phyloP scores from a whole-genome alignment of 305 asterid species.

The Fraxinus latifolia region DNA sequence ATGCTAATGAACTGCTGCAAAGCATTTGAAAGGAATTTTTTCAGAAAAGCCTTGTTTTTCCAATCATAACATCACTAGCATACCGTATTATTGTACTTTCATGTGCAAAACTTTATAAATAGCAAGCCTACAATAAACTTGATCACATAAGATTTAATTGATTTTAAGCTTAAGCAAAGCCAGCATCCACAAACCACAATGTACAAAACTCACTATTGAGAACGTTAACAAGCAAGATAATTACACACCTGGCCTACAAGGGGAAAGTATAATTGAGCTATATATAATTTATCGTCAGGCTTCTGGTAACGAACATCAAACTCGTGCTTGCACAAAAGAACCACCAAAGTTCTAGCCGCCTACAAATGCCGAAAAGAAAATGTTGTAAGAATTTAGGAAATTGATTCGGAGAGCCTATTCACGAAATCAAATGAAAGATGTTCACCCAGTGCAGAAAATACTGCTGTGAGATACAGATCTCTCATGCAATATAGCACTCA shows the following conservation, averaged over 20 bases:
- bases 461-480: slow-evolving; percentile 12
- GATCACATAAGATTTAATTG: not conserved
- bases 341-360: slow-evolving; percentile 96
- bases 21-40: not conserved
- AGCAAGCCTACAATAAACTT: not conserved
- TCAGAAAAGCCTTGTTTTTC: not conserved
- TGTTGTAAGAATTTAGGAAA: slow-evolving; percentile 14
- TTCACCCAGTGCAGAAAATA: slow-evolving; percentile 11
- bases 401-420: slow-evolving; percentile 9
- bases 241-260: slow-evolving; percentile 85
- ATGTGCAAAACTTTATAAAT: not conserved
- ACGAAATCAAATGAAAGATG: slow-evolving; percentile 9
- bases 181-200: not conserved
- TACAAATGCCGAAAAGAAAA: slow-evolving; percentile 35
- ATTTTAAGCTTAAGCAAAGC: slow-evolving; percentile 1
- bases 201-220: slow-evolving; percentile 6
- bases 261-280: slow-evolving; percentile 94
- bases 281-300: slow-evolving; percentile 94
- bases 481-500: slow-evolving; percentile 33
- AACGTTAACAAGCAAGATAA: slow-evolving; percentile 16
- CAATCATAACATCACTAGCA: slow-evolving; percentile 9
- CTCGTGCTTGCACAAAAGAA: slow-evolving; percentile 94
- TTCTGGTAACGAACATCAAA: slow-evolving; percentile 94
- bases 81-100: not conserved
- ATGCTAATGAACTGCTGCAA: not conserved